phyloP scores from a whole-genome alignment of 352 stramenopile genomes.

The Phytophthora foliorum region DNA sequence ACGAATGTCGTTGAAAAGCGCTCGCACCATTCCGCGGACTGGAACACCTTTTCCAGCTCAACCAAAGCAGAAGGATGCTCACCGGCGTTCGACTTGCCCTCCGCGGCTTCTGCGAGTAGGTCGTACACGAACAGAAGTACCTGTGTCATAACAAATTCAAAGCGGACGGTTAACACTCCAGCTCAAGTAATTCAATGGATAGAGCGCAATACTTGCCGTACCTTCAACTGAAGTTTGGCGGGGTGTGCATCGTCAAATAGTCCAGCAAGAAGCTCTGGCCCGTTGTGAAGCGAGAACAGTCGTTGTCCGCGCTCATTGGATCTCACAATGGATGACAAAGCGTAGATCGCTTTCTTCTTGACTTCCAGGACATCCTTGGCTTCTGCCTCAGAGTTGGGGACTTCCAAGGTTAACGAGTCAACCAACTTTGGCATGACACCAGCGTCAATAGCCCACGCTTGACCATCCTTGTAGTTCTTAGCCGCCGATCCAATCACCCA shows the following conservation, averaged over 20 bases:
- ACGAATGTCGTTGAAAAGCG: slow-evolving; percentile 64
- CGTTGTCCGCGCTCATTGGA: slow-evolving; percentile 76
- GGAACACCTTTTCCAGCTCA: slow-evolving; percentile 59
- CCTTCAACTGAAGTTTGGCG: slow-evolving; percentile 73
- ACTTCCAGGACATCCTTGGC: slow-evolving; percentile 64
- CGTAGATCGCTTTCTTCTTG: slow-evolving; percentile 89
- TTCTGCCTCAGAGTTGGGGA: slow-evolving; percentile 19
- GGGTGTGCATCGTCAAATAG: slow-evolving; percentile 59
- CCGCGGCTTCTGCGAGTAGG: slow-evolving; percentile 55
- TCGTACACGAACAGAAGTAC: slow-evolving; percentile 79
- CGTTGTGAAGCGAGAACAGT: slow-evolving; percentile 64
- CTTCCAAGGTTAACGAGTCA: slow-evolving; percentile 56
- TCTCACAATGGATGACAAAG: slow-evolving; percentile 75
- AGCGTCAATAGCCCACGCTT: slow-evolving; percentile 84
- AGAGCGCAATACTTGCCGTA: slow-evolving; percentile 24
- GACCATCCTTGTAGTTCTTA: slow-evolving; percentile 88
- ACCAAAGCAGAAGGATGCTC: slow-evolving; percentile 40
- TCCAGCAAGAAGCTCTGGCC: slow-evolving; percentile 44
- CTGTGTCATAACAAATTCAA: slow-evolving; percentile 24
- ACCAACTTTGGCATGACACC: slow-evolving; percentile 79
- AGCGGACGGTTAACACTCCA: slow-evolving; percentile 1
- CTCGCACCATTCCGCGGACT: slow-evolving; percentile 63
- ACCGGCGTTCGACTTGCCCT: slow-evolving; percentile 21
- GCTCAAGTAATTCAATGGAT: background rate
- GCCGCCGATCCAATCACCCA: slow-evolving; percentile 83